phyloP scores from a whole-genome alignment of 164 flowering plant genomes.

The Piper betle region DNA sequence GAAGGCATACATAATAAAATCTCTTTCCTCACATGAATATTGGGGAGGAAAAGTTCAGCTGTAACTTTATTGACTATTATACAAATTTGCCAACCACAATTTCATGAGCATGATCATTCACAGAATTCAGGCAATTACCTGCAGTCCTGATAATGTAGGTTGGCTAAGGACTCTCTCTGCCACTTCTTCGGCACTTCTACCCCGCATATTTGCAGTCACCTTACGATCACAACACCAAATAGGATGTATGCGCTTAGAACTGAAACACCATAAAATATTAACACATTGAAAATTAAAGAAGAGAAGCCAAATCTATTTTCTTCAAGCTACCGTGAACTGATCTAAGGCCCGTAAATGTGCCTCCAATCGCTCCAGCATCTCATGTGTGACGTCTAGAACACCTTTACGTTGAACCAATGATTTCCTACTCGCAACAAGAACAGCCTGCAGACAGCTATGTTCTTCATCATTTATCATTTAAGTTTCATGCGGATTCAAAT shows the following conservation, averaged over 20 bases:
- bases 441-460: slow-evolving; percentile 43
- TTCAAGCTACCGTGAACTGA: slow-evolving; percentile 62
- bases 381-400: slow-evolving; percentile 60
- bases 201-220: slow-evolving; percentile 96
- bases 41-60: no score
- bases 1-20: no score
- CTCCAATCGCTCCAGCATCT: slow-evolving; percentile 91
- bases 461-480: no score
- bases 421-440: slow-evolving; percentile 79
- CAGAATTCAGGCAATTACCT: slow-evolving; percentile 29
- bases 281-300: neutral
- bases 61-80: no score
- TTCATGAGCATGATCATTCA: neutral
- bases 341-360: slow-evolving; percentile 80
- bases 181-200: slow-evolving; percentile 81
- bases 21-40: no score
- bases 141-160: slow-evolving; percentile 74
- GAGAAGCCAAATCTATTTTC: neutral
- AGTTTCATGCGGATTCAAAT: neutral
- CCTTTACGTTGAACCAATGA: slow-evolving; percentile 56
- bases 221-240: slow-evolving; percentile 17
- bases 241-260: neutral
- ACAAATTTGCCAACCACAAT: neutral
- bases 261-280: neutral
- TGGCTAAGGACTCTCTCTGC: slow-evolving; percentile 69